Evolutionary conservation across 257 asterid genomes (phyloP).

Genomic region (Haberlea rhodopensis): DNA sequence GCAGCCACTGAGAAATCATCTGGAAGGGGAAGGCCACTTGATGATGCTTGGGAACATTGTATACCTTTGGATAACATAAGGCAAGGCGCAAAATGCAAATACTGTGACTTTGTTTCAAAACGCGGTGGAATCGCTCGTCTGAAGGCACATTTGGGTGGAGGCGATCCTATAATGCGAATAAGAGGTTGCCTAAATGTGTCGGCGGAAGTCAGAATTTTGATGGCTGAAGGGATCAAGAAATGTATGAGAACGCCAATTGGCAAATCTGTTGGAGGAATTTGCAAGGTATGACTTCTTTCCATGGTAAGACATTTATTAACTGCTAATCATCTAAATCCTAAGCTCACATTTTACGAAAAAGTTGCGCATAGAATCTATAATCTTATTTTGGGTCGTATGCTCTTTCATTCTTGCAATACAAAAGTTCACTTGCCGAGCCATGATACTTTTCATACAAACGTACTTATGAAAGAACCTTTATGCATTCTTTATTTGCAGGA

Average conservation of each 20-base stretch:
- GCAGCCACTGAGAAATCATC: constrained; percentile 23
- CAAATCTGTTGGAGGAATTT: constrained; percentile 18
- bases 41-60: constrained; percentile 51
- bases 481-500: not conserved
- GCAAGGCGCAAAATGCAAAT: constrained; percentile 41
- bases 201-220: constrained; percentile 32
- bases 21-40: constrained; percentile 39
- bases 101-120: constrained; percentile 47
- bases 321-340: not conserved
- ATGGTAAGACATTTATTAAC: not conserved
- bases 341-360: too few species aligned
- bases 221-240: constrained; percentile 30
- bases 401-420: not conserved
- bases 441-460: not conserved
- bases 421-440: not conserved
- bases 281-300: constrained; percentile 29
- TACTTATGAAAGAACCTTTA: too few species aligned
- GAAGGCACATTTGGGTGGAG: constrained; percentile 50
- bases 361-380: too few species aligned
- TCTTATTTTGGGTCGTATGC: too few species aligned
- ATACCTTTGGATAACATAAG: constrained; percentile 38
- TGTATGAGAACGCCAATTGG: constrained; percentile 30
- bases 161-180: constrained; percentile 34
- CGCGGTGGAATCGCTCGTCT: constrained; percentile 46
- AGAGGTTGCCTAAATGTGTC: constrained; percentile 44